Evolutionary conservation across 345 rosid species (phyloP).

Genomic region (Eucalyptus microcorys): DNA sequence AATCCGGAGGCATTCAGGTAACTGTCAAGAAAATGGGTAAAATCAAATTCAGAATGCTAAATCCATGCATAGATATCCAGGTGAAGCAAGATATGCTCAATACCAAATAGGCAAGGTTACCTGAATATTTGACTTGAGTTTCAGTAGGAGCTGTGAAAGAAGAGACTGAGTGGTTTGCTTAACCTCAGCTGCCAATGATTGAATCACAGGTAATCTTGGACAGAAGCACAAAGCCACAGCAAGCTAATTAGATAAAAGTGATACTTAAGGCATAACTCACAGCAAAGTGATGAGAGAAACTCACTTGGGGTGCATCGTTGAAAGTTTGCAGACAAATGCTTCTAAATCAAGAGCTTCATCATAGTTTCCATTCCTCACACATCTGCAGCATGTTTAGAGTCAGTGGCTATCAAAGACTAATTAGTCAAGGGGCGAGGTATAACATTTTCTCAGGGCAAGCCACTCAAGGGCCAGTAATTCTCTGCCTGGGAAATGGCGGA

Average conservation of each 20-base stretch:
- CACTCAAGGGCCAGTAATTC: neutral
- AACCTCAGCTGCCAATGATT: conserved; percentile 83
- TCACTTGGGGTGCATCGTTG: conserved; percentile 97
- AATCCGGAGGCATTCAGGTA: conserved; percentile 92
- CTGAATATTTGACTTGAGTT: conserved; percentile 91
- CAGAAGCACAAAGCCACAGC: neutral
- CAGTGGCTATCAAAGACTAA: neutral
- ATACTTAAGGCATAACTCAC: neutral
- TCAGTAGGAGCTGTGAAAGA: conserved; percentile 86
- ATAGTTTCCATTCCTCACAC: conserved; percentile 92
- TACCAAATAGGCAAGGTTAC: conserved; percentile 6
- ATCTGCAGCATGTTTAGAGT: conserved; percentile 26
- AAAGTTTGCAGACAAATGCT: conserved; percentile 83
- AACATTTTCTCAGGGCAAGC: neutral
- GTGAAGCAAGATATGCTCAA: neutral
- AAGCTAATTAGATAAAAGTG: neutral
- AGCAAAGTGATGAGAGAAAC: neutral
- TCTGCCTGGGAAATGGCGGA: neutral
- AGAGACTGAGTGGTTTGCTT: conserved; percentile 92
- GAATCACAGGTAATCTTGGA: conserved; percentile 75
- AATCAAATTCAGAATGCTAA: neutral
- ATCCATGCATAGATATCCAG: neutral
- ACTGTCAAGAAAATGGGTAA: conserved; percentile 28
- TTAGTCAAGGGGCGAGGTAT: neutral
- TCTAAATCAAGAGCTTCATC: conserved; percentile 97